These are phyloP conservation scores for Beauveria scarabaeidicola DNA, from an alignment of 2,329 filamentous ascomycete genomes.

Conservation along the genomic window DNA sequence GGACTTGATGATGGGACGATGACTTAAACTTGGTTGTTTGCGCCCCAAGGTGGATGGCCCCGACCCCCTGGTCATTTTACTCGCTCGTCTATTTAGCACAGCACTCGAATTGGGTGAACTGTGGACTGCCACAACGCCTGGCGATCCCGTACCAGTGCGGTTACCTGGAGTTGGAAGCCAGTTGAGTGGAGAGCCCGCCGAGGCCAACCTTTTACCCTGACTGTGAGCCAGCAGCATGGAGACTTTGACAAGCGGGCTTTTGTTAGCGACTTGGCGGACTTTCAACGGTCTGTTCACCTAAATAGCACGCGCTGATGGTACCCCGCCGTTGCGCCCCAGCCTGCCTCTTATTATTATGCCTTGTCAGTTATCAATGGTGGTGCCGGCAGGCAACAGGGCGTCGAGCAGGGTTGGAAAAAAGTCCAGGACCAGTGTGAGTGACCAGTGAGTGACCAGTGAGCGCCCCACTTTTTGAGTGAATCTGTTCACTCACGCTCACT, in stretches of 20 bases:
- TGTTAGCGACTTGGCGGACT: not conserved
- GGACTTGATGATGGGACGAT: not conserved
- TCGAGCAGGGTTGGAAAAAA: no score
- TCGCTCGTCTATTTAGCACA: not conserved
- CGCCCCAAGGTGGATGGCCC: not conserved
- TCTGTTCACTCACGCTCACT: no score
- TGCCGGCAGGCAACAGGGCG: not conserved
- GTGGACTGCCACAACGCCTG: not conserved
- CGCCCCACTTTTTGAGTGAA: no score
- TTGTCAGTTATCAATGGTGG: not conserved
- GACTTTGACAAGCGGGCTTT: not conserved
- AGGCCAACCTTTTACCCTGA: not conserved
- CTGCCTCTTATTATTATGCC: not conserved
- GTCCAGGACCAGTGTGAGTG: no score
- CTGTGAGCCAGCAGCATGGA: not conserved
- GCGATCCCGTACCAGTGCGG: no score
- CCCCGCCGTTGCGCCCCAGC: not conserved
- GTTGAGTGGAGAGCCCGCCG: conserved; percentile 1
- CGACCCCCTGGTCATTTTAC: not conserved
- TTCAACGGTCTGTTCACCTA: not conserved
- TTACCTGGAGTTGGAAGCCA: not conserved
- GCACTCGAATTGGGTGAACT: no score
- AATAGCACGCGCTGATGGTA: no score
- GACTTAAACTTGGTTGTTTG: not conserved
- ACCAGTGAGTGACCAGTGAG: no score